These are phyloP conservation scores for Yueomyces sp. DNA, from an alignment of 805 yeast genomes.

Conservation along the genomic window DNA sequence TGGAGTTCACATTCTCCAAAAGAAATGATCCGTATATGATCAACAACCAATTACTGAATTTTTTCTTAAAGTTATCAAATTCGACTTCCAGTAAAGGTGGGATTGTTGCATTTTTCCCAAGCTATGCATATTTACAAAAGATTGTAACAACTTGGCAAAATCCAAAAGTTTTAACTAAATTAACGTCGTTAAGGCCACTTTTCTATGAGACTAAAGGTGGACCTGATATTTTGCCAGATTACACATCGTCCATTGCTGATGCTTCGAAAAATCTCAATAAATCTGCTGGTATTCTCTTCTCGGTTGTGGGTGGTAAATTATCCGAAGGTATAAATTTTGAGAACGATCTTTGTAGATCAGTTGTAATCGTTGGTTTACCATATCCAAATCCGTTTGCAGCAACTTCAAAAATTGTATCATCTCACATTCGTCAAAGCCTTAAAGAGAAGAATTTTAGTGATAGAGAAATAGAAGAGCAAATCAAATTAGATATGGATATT, in stretches of 20 bases:
- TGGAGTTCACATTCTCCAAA: constrained; percentile 59
- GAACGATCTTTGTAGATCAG: constrained; percentile 77
- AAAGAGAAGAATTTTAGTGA: constrained; percentile 26
- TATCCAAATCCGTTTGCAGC: constrained; percentile 78
- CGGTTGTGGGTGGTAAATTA: constrained; percentile 87
- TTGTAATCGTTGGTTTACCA: constrained; percentile 78
- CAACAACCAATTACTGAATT: constrained; percentile 26
- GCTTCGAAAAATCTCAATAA: constrained; percentile 11
- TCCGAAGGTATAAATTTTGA: constrained; percentile 91
- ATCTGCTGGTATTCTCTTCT: constrained; percentile 53
- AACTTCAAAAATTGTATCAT: constrained; percentile 60
- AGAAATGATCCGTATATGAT: constrained; percentile 38
- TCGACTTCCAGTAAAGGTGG: constrained; percentile 50
- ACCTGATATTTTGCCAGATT: constrained; percentile 35
- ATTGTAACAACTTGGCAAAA: constrained; percentile 41
- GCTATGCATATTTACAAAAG: constrained; percentile 57
- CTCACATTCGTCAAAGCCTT: constrained; percentile 36
- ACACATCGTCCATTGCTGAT: constrained; percentile 20
- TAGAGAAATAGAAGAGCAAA: constrained; percentile 36
- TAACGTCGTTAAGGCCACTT: constrained; percentile 31
- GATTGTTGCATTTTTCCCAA: constrained; percentile 70
- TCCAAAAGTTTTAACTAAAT: constrained; percentile 17
- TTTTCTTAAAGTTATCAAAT: constrained; percentile 19
- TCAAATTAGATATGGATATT: constrained; percentile 38
- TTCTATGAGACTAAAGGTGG: constrained; percentile 46